These are phyloP conservation scores for Biscogniauxia sp. DNA, from an alignment of 2,329 filamentous ascomycete species.

Conservation along the genomic window DNA sequence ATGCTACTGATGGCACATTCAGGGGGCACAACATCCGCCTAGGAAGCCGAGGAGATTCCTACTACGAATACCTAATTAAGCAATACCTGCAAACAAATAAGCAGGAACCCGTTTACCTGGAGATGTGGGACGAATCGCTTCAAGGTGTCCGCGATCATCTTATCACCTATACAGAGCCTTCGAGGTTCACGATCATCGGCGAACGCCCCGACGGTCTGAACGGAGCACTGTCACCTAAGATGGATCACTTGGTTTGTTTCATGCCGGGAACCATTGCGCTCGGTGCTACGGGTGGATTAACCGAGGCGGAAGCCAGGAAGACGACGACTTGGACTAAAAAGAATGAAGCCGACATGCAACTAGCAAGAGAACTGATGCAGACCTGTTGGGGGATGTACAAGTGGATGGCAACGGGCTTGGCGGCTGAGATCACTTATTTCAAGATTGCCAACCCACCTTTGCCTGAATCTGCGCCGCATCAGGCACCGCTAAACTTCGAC, in stretches of 20 bases:
- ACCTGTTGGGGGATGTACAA: slow-evolving; percentile 99
- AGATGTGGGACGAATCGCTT: slow-evolving; percentile 90
- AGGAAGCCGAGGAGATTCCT: slow-evolving; percentile 92
- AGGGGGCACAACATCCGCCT: slow-evolving; percentile 82
- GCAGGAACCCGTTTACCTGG: slow-evolving; percentile 79
- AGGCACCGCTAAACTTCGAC: slow-evolving; percentile 50
- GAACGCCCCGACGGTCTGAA: slow-evolving; percentile 76
- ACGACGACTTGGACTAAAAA: slow-evolving; percentile 69
- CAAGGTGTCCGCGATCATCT: slow-evolving; percentile 87
- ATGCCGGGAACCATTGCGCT: slow-evolving; percentile 94
- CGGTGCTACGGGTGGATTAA: slow-evolving; percentile 75
- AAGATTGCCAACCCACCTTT: slow-evolving; percentile 67
- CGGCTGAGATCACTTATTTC: slow-evolving; percentile 93
- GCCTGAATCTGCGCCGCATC: slow-evolving; percentile 54
- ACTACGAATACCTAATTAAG: slow-evolving; percentile 99
- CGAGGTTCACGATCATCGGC: slow-evolving; percentile 82
- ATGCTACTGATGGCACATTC: slow-evolving; percentile 76
- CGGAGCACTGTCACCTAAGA: slow-evolving; percentile 72
- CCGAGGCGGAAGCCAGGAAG: slow-evolving; percentile 72
- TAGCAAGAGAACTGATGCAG: slow-evolving; percentile 88
- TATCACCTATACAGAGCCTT: slow-evolving; percentile 79
- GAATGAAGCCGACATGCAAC: slow-evolving; percentile 81
- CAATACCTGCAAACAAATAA: slow-evolving; percentile 93
- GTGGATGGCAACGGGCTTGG: slow-evolving; percentile 84
- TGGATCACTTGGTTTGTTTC: slow-evolving; percentile 98